phyloP scores from a whole-genome alignment of 257 asterid genomes.

The Echites panduratus region DNA sequence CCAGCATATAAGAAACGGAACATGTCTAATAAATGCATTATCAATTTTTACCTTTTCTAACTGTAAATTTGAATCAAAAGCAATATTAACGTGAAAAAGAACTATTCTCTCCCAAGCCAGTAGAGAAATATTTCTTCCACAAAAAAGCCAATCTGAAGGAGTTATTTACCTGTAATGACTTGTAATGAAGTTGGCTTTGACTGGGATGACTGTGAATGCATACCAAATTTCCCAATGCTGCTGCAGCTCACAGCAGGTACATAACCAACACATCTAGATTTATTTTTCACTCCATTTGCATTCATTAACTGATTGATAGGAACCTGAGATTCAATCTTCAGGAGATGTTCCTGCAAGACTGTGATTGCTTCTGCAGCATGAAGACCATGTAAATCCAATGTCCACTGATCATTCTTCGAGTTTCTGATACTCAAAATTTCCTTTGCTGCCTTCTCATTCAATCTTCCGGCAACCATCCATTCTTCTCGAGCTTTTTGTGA shows the following conservation, averaged over 20 bases:
- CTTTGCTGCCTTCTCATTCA: slow-evolving; percentile 77
- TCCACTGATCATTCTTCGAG: slow-evolving; percentile 59
- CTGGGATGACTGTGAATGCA: slow-evolving; percentile 28
- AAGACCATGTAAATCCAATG: slow-evolving; percentile 93
- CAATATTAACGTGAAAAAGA: too few species aligned
- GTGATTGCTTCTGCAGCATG: slow-evolving; percentile 85
- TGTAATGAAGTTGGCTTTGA: slow-evolving; percentile 47
- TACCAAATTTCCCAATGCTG: slow-evolving; percentile 25
- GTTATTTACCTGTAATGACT: slow-evolving; percentile 75
- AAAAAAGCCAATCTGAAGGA: background rate
- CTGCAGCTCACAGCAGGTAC: slow-evolving; percentile 22
- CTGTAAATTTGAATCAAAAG: too few species aligned
- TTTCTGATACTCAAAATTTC: slow-evolving; percentile 63
- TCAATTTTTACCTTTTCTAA: too few species aligned
- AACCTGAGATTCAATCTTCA: slow-evolving; percentile 45
- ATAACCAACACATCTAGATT: slow-evolving; percentile 25
- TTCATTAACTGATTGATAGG: slow-evolving; percentile 23
- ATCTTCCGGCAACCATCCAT: slow-evolving; percentile 64
- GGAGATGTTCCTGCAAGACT: slow-evolving; percentile 66
- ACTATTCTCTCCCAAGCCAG: too few species aligned
- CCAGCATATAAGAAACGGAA: too few species aligned
- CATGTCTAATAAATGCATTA: too few species aligned
- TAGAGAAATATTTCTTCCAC: background rate
- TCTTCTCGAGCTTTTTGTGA: slow-evolving; percentile 71
- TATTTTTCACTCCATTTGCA: slow-evolving; percentile 19